Percentiles rank a stretch among this genome's conserved stretches.
phyloP scores from a whole-genome alignment of 176 grass and related monocot species.

The Dactylis glomerata region DNA sequence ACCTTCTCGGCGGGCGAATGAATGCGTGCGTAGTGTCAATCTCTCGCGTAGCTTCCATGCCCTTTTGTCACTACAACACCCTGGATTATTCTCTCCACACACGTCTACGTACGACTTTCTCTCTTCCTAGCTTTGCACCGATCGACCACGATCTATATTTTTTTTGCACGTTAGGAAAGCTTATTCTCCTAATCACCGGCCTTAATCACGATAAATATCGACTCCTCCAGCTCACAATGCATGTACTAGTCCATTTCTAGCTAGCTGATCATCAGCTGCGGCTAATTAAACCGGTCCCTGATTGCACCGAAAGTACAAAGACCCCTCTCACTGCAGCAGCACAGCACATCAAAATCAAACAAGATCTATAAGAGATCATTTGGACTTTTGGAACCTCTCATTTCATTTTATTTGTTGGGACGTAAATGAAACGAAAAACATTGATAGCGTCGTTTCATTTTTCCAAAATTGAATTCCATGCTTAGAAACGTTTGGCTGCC shows the following conservation, averaged over 20 bases:
- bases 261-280: neutral
- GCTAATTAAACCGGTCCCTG: neutral
- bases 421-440: too few species aligned
- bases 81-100: conserved; percentile 51
- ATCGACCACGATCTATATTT: neutral
- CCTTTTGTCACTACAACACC: conserved; percentile 46
- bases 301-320: neutral
- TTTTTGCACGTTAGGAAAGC: conserved; percentile 33
- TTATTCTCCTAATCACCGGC: conserved; percentile 19
- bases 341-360: too few species aligned
- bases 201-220: neutral
- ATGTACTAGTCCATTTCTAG: conserved; percentile 23
- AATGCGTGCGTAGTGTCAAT: conserved; percentile 21
- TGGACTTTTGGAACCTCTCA: too few species aligned
- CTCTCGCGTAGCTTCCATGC: conserved; percentile 10
- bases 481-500: too few species aligned
- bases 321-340: neutral
- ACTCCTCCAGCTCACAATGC: conserved; percentile 28
- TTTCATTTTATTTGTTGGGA: too few species aligned
- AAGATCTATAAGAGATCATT: too few species aligned
- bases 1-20: neutral
- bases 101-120: conserved; percentile 22
- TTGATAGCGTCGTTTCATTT: too few species aligned
- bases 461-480: too few species aligned
- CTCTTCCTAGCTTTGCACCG: conserved; percentile 12